Percentiles rank a stretch among this genome's conserved stretches.
phyloP scores from a whole-genome alignment of 139 green algal genomes.

The Auxenochlorella pyrenoidosa region DNA sequence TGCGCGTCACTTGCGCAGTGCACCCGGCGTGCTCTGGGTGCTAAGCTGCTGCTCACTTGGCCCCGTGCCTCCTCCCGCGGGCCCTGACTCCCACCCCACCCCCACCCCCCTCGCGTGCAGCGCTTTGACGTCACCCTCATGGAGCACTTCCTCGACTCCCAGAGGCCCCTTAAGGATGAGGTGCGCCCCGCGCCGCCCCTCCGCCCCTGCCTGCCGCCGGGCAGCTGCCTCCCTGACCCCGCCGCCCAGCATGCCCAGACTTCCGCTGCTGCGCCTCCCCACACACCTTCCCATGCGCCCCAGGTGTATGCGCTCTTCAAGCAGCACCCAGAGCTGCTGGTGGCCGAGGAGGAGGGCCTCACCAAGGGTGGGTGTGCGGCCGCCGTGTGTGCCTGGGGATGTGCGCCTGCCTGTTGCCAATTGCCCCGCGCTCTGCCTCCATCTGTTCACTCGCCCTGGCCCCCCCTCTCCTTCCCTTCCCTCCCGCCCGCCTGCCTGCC shows the following conservation, averaged over 20 bases:
- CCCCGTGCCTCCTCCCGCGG: too few relatives aligned
- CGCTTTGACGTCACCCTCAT: conserved; percentile 55
- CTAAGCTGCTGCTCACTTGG: too few relatives aligned
- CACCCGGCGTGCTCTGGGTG: too few relatives aligned
- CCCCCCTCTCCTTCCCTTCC: not conserved
- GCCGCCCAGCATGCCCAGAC: too few relatives aligned
- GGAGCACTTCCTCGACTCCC: conserved; percentile 55
- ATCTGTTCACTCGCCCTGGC: not conserved
- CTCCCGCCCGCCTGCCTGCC: not conserved
- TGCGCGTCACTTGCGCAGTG: too few relatives aligned
- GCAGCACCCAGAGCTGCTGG: conserved; percentile 77
- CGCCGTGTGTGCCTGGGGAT: not conserved
- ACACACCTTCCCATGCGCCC: not conserved
- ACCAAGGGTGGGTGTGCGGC: conserved; percentile 63
- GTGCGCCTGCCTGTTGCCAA: not conserved
- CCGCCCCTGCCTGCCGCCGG: not conserved
- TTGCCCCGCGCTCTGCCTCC: too few relatives aligned
- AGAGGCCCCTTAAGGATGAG: conserved; percentile 45
- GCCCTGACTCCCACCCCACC: too few relatives aligned
- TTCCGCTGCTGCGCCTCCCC: too few relatives aligned
- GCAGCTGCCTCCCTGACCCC: too few relatives aligned
- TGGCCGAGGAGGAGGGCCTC: conserved; percentile 69
- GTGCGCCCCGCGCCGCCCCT: not conserved
- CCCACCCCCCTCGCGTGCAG: not conserved
- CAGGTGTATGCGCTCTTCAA: conserved; percentile 71